These are phyloP conservation scores for Trichoderma oligosporum DNA, from an alignment of 2,329 filamentous ascomycete genomes.

Conservation along the genomic window DNA sequence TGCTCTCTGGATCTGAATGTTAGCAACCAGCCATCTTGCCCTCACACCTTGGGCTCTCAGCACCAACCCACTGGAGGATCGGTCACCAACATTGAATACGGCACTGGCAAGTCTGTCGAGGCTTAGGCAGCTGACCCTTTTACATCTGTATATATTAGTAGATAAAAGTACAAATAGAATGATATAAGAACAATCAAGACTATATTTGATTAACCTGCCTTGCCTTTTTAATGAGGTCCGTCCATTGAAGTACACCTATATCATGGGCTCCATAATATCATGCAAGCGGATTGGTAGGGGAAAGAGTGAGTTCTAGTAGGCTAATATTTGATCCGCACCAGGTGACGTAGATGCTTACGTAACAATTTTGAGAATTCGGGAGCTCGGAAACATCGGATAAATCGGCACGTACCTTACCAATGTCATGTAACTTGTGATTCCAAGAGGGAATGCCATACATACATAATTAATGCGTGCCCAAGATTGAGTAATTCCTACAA, in stretches of 20 bases:
- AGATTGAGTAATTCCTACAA: too few species aligned
- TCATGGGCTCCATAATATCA: too few species aligned
- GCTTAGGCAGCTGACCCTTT: constrained; percentile 10
- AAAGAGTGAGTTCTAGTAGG: background rate
- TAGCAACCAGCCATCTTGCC: constrained; percentile 51
- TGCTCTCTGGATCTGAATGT: constrained; percentile 47
- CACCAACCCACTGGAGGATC: constrained; percentile 29
- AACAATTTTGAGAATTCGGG: background rate
- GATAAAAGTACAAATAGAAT: constrained; percentile 11
- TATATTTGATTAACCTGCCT: too few species aligned
- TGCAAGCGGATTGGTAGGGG: background rate
- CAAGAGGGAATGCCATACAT: too few species aligned
- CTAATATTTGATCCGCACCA: background rate
- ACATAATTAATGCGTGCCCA: too few species aligned
- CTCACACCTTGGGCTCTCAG: constrained; percentile 40
- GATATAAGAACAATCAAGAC: constrained; percentile 4
- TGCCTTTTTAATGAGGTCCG: too few species aligned
- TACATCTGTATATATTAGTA: constrained; percentile 6
- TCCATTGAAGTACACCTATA: too few species aligned
- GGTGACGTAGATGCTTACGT: background rate
- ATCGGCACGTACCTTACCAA: too few species aligned
- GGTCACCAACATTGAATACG: constrained; percentile 52
- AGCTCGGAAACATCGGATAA: constrained; percentile 1
- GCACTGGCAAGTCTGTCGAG: constrained; percentile 40
- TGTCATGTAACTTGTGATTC: too few species aligned